Percentiles rank a stretch among this genome's conserved stretches.
Conservation (phyloP, 768 basidiomycete genomes). For the Candolleomyces eurysporus region DNA sequence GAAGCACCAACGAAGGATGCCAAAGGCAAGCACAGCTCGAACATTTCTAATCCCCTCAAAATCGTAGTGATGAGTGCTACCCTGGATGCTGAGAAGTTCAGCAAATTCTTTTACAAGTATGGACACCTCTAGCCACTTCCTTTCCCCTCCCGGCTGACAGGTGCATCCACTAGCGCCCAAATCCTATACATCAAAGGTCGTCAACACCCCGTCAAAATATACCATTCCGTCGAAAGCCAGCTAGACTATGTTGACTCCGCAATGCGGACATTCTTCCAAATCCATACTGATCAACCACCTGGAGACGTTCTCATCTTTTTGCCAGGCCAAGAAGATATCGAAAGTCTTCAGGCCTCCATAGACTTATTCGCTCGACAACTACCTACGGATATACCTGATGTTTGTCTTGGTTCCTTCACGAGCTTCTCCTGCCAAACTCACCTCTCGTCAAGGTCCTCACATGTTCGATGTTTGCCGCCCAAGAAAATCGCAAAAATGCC, state of each 20-base stretch:
- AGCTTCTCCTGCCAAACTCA: not conserved
- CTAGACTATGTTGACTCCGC: slow-evolving; percentile 87
- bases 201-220: slow-evolving; percentile 86
- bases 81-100: slow-evolving; percentile 93
- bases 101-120: slow-evolving; percentile 80
- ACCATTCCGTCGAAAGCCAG: slow-evolving; percentile 71
- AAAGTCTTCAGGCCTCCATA: slow-evolving; percentile 77
- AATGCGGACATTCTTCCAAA: slow-evolving; percentile 90
- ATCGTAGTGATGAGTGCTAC: slow-evolving; percentile 98
- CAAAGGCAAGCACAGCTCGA: slow-evolving; percentile 46
- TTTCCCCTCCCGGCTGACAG: not conserved
- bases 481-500: slow-evolving; percentile 73
- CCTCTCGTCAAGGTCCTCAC: slow-evolving; percentile 54
- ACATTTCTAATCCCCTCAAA: slow-evolving; percentile 66
- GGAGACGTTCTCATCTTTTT: slow-evolving; percentile 95
- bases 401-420: slow-evolving; percentile 20
- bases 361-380: slow-evolving; percentile 65
- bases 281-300: slow-evolving; percentile 74
- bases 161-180: slow-evolving; percentile 56
- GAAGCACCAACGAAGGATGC: slow-evolving; percentile 18
- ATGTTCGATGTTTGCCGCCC: slow-evolving; percentile 84
- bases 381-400: slow-evolving; percentile 53
- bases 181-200: slow-evolving; percentile 92
- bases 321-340: slow-evolving; percentile 97
- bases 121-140: slow-evolving; percentile 24